Base-by-base conservation (phyloP, 768 basidiomycete genomes). In the Austroboletus festivus region DNA sequence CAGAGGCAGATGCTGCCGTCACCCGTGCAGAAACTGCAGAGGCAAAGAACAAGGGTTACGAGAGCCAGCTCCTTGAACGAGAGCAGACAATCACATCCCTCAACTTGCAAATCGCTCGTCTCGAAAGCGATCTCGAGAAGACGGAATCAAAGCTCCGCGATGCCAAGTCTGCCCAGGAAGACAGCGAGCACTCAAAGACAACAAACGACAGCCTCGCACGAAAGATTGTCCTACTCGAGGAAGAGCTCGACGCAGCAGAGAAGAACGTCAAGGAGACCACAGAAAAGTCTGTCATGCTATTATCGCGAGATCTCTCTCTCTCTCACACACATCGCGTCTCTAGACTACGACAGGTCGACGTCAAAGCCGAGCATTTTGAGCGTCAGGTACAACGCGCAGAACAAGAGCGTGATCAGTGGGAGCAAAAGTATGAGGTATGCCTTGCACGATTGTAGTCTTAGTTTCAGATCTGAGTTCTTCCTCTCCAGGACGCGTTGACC, bases 351-450 rank as follows among this genome's bases (percentile, higher is more conserved):
- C 91, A 95, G 64, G 93, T 95, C 48, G 96, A 99, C 65, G 87
- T 98, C 71, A 99, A 97, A 75, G 95, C 95, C 10, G 96, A 99
- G 69, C 93, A 98, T 73, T 96, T 91, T 65, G 95, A 97, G 72
- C 83, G 93, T 42, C 90, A 94, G 65, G 84, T 96, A 18, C 76
- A 82, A 56, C 81, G 89, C 38, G 74, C 81, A 41, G 94, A 97
- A 67, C 83, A 89, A 63, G 96, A 99, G 69, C 84, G 94, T 43
- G 95, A 98, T 67, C 61, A 66, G 34, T 93, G 89, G 90, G 94
- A 96, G 81, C 81, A 85, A 78, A 97, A 95, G 72, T 89, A 81
- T 73, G 94, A 94, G 77, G 93, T 92, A 61, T 60, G 81, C 71
- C 12, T 19, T 18, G 21, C 0, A 30, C 35, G 2, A 12, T 13